Base-by-base conservation (phyloP, 176 grass and related monocot genomes). In the Raddia guianensis region DNA sequence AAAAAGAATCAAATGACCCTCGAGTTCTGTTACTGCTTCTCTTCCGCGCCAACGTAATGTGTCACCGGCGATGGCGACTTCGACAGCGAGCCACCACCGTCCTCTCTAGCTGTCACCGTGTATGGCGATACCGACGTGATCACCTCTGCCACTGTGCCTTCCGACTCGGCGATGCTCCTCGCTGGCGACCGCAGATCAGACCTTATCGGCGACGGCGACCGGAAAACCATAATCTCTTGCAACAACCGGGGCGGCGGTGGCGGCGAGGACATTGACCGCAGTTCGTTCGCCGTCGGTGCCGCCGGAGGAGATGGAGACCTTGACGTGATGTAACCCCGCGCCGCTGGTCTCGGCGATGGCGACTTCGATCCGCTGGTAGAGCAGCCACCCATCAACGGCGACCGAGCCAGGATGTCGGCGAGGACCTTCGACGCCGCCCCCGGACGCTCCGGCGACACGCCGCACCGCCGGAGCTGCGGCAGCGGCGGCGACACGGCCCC, bases 371-470 rank as follows among this genome's bases (percentile, higher is more conserved):
- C 77, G 21, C 32, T 69, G 45, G 84, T 51, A 6, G 84, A 81
- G 63, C 52, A 11, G 13, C 51, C 15, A 18, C 65, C 59, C n/a
- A 77, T 75, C 64, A 72, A 7, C 40, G 85, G 79, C 10, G 87
- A 89, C 40, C 53, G 81, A 2, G 68, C 70, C 15, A 88, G 3
- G 46, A 88, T 84, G 35, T 88, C 86, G 20, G 46, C 54, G 11
- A 88, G 55, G 46, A 84, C 64, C 44, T 46, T 53, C 16, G 86
- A 84, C 48, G 81, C 35, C 46, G 81, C 48, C 27, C 27, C 27
- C 2, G 87, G 51, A 73, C 82, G 62, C 82, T 84, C 50, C 7
- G 82, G 71, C 8, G 60, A 85, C 43, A 66, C 43, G 61, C 69
- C 68, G 79, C 78, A 79, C 6, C 74, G 49, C 1, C 68, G 60